Base-by-base conservation (phyloP, 108 stramenopile species). In the Cyclotella sp. region DNA sequence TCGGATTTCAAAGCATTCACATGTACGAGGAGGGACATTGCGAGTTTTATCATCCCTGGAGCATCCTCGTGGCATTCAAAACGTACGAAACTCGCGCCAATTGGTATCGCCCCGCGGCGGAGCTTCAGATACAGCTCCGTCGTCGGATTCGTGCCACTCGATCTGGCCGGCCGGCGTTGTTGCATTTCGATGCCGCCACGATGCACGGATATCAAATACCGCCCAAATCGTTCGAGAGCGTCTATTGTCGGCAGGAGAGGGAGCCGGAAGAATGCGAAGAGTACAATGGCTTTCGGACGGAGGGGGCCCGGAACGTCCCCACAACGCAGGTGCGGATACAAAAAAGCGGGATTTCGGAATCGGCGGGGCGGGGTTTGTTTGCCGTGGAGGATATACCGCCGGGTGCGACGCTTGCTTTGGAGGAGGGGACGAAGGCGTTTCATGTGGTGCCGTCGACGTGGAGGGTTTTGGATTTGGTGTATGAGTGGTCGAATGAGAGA, bases 11-110 rank as follows among this genome's bases (percentile, higher is more conserved):
- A 57, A 78, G 77, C 21, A 73, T 91, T 45, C 85, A 87, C 14
- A 72, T 84, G n/a, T 93, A 90, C 58, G 47, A 67, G 7, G 57
- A 91, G 76, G 73, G 68, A 41, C 89, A 89, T 51, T 81, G 83
- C 42, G 73, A 82, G 21, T 92, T 92, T 40, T 52, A 63, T 24
- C 51, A 28, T 60, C 87, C 90, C 18, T 92, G 93, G 93, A 79
- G 72, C 39, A 79, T 61, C 64, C 59, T 87, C 21, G 85, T 86
- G 19, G 88, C 90, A 1, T 88, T 89, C 65, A 90, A 92, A 64
- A 53, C 71, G 34, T 68, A 68, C 47, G 61, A 73, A 15, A 63
- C 86, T 19, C 59, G 65, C 29, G 53, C 60, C 3, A 63, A 75
- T 12, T 94, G 93, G 93, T 87, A 85, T 54, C 29, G 65, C 14